These are phyloP conservation scores for Starmerella sirachaensis DNA, from an alignment of 805 yeast genomes.

Conservation along the genomic window DNA sequence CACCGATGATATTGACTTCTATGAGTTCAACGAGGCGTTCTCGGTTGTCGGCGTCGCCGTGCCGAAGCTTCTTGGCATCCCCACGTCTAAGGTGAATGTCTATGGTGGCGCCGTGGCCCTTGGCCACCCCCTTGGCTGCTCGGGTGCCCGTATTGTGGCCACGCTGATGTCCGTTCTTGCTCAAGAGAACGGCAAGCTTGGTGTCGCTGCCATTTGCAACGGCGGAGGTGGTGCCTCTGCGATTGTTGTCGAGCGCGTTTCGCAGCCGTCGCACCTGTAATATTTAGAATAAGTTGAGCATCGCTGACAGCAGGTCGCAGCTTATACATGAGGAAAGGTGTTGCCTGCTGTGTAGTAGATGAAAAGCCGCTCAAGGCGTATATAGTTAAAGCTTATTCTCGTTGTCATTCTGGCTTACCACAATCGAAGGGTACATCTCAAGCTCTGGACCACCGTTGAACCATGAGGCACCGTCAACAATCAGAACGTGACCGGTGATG, in stretches of 20 bases:
- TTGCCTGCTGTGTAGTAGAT: too few species aligned
- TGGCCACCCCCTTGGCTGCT: slow-evolving; percentile 93
- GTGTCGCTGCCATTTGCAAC: slow-evolving; percentile 94
- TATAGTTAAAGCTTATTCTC: slow-evolving; percentile 30
- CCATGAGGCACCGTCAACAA: slow-evolving; percentile 91
- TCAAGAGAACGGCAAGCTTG: slow-evolving; percentile 80
- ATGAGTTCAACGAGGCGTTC: slow-evolving; percentile 96
- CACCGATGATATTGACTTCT: slow-evolving; percentile 65
- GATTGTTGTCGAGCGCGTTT: slow-evolving; percentile 65
- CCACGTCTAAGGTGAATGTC: slow-evolving; percentile 62
- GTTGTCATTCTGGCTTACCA: slow-evolving; percentile 27
- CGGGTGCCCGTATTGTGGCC: slow-evolving; percentile 89
- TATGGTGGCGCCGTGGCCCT: slow-evolving; percentile 96
- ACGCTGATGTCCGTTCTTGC: slow-evolving; percentile 67
- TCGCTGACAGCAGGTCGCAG: background rate
- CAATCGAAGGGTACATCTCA: slow-evolving; percentile 36
- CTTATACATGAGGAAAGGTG: too few species aligned
- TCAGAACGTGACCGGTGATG: slow-evolving; percentile 60
- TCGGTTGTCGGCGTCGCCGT: slow-evolving; percentile 93
- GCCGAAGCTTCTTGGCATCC: slow-evolving; percentile 50
- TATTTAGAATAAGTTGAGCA: background rate
- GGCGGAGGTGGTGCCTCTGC: slow-evolving; percentile 99
- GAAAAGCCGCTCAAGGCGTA: too few species aligned
- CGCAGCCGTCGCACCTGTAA: too few species aligned
- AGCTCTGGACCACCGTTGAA: slow-evolving; percentile 35